phyloP scores from a whole-genome alignment of 257 asterid species.

The Solanum habrochaites region DNA sequence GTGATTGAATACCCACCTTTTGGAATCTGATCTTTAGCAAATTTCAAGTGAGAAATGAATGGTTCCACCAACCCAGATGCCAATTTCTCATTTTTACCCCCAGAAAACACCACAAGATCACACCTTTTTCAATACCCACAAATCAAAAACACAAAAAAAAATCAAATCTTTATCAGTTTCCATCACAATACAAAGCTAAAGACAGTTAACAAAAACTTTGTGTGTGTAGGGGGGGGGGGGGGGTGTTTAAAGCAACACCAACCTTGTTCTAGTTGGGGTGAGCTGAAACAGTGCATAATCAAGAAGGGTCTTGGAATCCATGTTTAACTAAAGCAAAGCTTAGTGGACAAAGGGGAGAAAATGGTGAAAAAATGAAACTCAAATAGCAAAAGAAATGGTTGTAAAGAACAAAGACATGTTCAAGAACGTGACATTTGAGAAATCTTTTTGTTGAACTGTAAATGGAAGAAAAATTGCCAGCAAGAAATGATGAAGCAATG shows the following conservation, averaged over 20 bases:
- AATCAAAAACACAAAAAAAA: conserved; percentile 1
- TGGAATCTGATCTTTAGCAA: conserved; percentile 70
- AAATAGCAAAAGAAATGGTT: background rate
- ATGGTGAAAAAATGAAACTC: background rate
- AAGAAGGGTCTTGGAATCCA: conserved; percentile 56
- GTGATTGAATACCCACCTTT: conserved; percentile 86
- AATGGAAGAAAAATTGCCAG: conserved; percentile 54
- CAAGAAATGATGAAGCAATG: conserved; percentile 14
- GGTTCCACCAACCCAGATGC: conserved; percentile 92
- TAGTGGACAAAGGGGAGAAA: background rate
- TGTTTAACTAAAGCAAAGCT: background rate
- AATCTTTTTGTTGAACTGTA: conserved; percentile 20
- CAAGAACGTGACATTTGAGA: conserved; percentile 29
- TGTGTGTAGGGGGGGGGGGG: background rate
- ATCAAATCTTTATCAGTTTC: conserved; percentile 1
- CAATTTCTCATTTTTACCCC: conserved; percentile 60
- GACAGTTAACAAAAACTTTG: background rate
- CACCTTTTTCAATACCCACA: conserved; percentile 38
- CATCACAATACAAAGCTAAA: background rate
- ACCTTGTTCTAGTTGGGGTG: conserved; percentile 92
- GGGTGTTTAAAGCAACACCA: background rate
- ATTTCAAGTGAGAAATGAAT: conserved; percentile 65
- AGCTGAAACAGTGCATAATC: conserved; percentile 77
- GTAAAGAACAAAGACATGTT: background rate
- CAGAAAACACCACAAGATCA: conserved; percentile 76